Evolutionary conservation across 495 filamentous ascomycete genomes (phyloP), one percentile per base, ranked within the genome.

Genomic region (Aspergillus panamensis): DNA sequence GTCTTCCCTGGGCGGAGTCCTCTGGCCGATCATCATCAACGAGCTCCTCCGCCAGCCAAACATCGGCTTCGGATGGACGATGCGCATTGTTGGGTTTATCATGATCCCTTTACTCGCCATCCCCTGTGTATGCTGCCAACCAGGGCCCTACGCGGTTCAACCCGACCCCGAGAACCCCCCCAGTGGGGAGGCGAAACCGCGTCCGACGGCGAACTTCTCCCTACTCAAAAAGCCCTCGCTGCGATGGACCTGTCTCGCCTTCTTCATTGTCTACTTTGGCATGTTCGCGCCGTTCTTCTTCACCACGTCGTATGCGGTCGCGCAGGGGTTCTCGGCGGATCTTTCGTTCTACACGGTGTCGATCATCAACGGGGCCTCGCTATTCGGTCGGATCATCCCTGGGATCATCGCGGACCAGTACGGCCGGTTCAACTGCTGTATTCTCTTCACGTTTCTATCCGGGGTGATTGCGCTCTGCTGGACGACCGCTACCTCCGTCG

Each of bases 371-470:
- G 77, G 65, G 0, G 70, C 75, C 14, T 77, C 74, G 0, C 69
- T 75, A 37, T 71, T 76, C 37, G 74, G 77, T n/a, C 69, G 70
- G 0, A 65, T 74, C 0, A 33, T 76, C 3, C 68, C 63, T 60
- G 88, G 87, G 7, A 76, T 84, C 55, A 10, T 87, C 0, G 89
- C 85, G 13, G 90, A 94, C 66, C 79, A 77, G 53, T 66, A 88
- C 31, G 90, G 89, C 0, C 79, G 83, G 25, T 91, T 83, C 75
- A 91, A 92, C 67, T 74, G 78, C 33, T 85, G 85, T 67, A 77
- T 89, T n/a, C 21, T 83, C 3, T 82, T 84, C 48, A 74, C 77
- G 0, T 71, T 74, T 17, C 69, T 81, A 14, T 82, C 86, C 0
- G 80, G 76, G 3, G 73, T 91, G 0, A 68, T 75, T 43, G 71